Conservation (phyloP, 2,329 filamentous ascomycete species). For the Colletotrichum caudatum region DNA sequence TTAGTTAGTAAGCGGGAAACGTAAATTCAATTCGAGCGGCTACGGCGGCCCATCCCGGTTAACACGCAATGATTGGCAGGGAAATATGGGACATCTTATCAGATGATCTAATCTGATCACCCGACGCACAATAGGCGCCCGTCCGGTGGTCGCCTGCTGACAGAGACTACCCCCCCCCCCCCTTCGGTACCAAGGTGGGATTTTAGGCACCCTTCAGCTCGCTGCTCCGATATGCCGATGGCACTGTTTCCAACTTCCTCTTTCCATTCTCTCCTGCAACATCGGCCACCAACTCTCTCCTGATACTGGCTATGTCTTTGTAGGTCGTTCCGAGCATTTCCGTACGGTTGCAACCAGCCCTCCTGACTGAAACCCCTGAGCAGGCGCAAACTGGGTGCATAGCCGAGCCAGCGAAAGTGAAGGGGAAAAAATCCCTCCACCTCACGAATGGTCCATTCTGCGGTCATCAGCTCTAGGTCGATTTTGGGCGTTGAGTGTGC, state of each 20-base stretch:
- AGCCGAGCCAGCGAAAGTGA: conserved; percentile 12
- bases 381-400: conserved; percentile 5
- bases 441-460: neutral
- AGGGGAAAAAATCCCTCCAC: neutral
- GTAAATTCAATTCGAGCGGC: conserved; percentile 17
- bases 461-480: neutral
- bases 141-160: conserved; percentile 23
- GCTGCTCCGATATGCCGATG: neutral
- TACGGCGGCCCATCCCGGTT: conserved; percentile 21
- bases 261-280: conserved; percentile 1
- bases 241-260: neutral
- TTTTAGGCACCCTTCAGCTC: conserved; percentile 2
- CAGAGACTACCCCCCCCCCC: neutral
- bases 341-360: neutral
- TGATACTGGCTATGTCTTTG: neutral
- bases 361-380: conserved; percentile 11
- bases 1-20: neutral
- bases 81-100: conserved; percentile 31
- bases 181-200: conserved; percentile 4
- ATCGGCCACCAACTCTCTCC: neutral
- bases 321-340: neutral
- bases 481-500: neutral
- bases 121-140: neutral
- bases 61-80: conserved; percentile 13
- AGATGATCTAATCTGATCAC: conserved; percentile 42